phyloP scores from a whole-genome alignment of 2,329 filamentous ascomycete species.

The Neurospora sp. region DNA sequence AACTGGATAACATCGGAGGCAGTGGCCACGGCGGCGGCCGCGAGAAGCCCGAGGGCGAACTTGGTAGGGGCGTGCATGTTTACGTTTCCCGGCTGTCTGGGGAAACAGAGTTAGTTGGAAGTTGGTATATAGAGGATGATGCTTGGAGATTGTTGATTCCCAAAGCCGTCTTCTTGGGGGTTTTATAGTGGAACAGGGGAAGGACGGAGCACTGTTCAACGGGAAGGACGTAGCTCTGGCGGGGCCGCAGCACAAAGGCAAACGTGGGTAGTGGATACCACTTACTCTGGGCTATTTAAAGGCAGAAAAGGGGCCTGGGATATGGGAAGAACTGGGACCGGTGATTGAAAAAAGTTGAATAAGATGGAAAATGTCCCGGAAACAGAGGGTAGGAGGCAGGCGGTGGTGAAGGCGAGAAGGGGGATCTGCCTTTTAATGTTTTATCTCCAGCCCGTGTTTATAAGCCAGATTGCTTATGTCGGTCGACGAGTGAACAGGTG shows the following conservation, averaged over 20 bases:
- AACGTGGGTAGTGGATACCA: constrained; percentile 1
- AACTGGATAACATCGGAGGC: constrained; percentile 78
- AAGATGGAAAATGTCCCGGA: constrained; percentile 6
- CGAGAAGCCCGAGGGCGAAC: constrained; percentile 44
- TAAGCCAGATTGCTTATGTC: constrained; percentile 8
- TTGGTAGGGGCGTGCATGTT: constrained; percentile 39
- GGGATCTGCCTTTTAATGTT: constrained; percentile 11
- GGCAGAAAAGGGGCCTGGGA: constrained; percentile 12
- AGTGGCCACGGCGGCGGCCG: constrained; percentile 47
- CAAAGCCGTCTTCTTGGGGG: neutral
- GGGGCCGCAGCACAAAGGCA: constrained; percentile 2
- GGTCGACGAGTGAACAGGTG: constrained; percentile 18
- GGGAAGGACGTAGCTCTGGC: neutral
- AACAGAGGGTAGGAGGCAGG: constrained; percentile 5
- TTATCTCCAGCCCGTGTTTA: constrained; percentile 12
- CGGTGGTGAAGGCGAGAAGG: constrained; percentile 2
- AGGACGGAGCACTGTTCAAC: neutral
- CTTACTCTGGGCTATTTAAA: constrained; percentile 18
- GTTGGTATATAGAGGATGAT: neutral
- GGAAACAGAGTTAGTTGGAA: neutral
- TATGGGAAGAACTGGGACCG: constrained; percentile 4
- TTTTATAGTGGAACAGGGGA: neutral
- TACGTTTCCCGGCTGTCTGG: constrained; percentile 11
- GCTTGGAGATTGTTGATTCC: neutral
- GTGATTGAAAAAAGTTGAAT: constrained; percentile 6